Base-by-base conservation (phyloP, 2,329 filamentous ascomycete genomes). In the Zopfia rhizophila region DNA sequence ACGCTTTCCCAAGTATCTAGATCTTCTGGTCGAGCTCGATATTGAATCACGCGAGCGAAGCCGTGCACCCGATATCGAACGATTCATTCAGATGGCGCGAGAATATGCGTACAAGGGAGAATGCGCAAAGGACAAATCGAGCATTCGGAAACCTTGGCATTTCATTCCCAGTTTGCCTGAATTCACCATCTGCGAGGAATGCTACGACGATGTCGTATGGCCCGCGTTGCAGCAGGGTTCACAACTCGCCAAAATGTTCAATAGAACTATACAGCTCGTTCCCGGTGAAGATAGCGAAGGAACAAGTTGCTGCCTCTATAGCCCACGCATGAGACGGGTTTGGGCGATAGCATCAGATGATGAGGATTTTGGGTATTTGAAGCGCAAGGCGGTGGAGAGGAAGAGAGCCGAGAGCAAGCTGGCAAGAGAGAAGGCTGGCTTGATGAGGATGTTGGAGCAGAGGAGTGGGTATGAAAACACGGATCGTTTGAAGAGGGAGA, bases 131-230 rank as follows among this genome's bases (percentile, higher is more conserved):
- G 84, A 89, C 63, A 81, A 78, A n/a, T 78, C 84, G 4, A 72
- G 88, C 2, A 69, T 77, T n/a, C 80, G 84, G 42, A 81, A 79
- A 10, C 75, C 80, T 27, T 97, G 92, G 92, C 86, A 95, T 68
- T 85, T 82, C 43, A 90, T 95, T 68, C 84, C 88, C 1, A 78
- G 82, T 11, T 75, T 95, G 0, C 89, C 88, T 0, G 83, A 91
- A 35, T 84, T 96, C 60, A 91, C 88, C 1, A 87, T 96, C 3
- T 97, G 92, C 70, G 85, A 89, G 54, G 90, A 93, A 69, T 97
- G 92, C 69, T 96, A 89, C 66, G 83, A 90, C 12, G 85, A 90
- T 16, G 82, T 90, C 1, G 83, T 96, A n/a, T 84, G 82, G 70
- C 91, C 91, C 1, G 76, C 84, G 38, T 72, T 86, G 2, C 75